phyloP scores from a whole-genome alignment of 768 basidiomycete species.

The Sporobolomyces roseus region DNA sequence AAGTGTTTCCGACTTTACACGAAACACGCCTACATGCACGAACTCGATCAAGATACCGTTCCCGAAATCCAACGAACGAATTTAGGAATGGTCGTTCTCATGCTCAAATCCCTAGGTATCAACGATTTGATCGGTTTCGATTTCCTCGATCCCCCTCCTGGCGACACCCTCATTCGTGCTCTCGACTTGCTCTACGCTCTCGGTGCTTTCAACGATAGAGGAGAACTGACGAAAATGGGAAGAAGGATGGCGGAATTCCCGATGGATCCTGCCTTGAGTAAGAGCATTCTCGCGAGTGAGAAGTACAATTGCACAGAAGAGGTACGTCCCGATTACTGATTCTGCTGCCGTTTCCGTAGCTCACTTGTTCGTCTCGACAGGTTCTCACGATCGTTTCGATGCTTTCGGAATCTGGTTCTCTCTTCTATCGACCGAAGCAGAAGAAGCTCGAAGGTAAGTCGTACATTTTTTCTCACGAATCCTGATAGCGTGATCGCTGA shows the following conservation, averaged over 20 bases:
- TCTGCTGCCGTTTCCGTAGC: background rate
- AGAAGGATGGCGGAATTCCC: conserved; percentile 96
- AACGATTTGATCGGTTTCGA: conserved; percentile 98
- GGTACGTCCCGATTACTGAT: conserved; percentile 57
- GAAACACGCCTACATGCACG: conserved; percentile 95
- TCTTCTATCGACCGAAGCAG: conserved; percentile 97
- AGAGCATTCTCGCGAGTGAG: conserved; percentile 93
- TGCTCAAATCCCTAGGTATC: conserved; percentile 94
- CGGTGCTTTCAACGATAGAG: conserved; percentile 90
- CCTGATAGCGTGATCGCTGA: background rate
- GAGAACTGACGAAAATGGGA: conserved; percentile 95
- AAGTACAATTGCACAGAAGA: conserved; percentile 92
- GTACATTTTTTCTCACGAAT: background rate
- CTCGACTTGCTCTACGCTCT: conserved; percentile 90
- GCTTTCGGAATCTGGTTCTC: conserved; percentile 88
- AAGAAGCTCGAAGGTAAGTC: conserved; percentile 59
- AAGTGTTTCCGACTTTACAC: conserved; percentile 98
- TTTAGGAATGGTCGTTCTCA: conserved; percentile 85
- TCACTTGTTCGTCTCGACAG: conserved; percentile 50
- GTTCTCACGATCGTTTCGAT: conserved; percentile 94
- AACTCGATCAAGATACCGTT: conserved; percentile 92
- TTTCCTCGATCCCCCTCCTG: conserved; percentile 96
- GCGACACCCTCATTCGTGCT: conserved; percentile 93
- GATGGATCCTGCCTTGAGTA: conserved; percentile 88
- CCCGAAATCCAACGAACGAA: conserved; percentile 99